Evolutionary conservation across 345 rosid species (phyloP).

Genomic region (Orychophragmus violaceus): DNA sequence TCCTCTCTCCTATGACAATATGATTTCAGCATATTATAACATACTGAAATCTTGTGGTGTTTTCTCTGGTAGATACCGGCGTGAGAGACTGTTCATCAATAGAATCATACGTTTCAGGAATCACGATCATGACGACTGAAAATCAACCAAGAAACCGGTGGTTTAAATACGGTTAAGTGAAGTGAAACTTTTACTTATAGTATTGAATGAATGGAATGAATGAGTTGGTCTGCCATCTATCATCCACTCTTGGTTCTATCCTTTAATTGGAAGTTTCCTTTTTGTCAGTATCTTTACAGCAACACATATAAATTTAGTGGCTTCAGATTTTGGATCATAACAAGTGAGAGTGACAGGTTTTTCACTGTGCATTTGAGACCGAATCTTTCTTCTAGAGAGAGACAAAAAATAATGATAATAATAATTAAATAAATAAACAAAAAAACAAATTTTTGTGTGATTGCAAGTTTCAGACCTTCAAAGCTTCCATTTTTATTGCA

Average conservation of each 20-base stretch:
- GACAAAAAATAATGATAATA: background rate
- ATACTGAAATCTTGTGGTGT: background rate
- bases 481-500: constrained; percentile 15
- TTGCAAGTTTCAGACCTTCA: constrained; percentile 22
- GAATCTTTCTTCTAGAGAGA: constrained; percentile 16
- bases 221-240: background rate
- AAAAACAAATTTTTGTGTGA: constrained; percentile 2
- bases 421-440: background rate
- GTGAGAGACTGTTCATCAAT: constrained; percentile 59
- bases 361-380: constrained; percentile 23
- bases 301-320: constrained; percentile 15
- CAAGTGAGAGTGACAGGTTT: constrained; percentile 28
- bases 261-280: background rate
- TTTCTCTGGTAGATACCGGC: constrained; percentile 43
- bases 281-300: constrained; percentile 1
- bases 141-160: constrained; percentile 21
- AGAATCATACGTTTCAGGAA: constrained; percentile 55
- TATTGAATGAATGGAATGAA: background rate
- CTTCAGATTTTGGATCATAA: constrained; percentile 5
- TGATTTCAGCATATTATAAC: background rate
- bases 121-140: constrained; percentile 39
- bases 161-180: background rate
- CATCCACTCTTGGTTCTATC: background rate
- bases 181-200: background rate
- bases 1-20: background rate